Evolutionary conservation across 2,329 filamentous ascomycete species (phyloP), one percentile per base, ranked within the genome.

Genomic region (Diaporthe sp.): DNA sequence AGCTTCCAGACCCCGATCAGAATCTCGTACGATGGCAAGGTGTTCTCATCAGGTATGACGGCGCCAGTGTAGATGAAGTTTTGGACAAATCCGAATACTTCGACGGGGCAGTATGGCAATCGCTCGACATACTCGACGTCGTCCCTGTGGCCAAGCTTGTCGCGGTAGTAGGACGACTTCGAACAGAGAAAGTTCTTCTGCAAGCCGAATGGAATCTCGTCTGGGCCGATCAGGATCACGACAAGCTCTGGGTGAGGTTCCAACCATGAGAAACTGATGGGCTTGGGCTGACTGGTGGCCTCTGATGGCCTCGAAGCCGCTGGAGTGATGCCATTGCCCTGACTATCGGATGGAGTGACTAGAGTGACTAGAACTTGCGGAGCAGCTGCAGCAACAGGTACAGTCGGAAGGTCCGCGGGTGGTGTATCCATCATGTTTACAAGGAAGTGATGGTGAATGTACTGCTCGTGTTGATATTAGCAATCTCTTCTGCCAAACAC

Each of bases 161-260:
- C 79, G 8, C 82, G 82, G 77, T 88, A 91, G 77, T 84, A 86
- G 2, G 82, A 78, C 12, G 88, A 90, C 76, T 86, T 87, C 39
- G 86, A 83, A 75, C 87, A 89, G 32, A 92, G 82, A 72, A 91
- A 90, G 79, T 91, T 87, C 75, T 89, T 90, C 75, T 91, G 90
- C 17, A 92, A 85, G 15, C 87, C 88, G 77, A 91, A 92, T 0
- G 89, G 88, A 19, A 80, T 80, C 78, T 89, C 86, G 0, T 89
- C 84, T 3, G 84, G 81, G 0, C 90, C 89, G 37, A 90, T 86
- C 1, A 91, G 80, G 59, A 90, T 80, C 25, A 91, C 87, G 56
- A 89, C 87, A 76, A 91, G 90, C 12, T 85, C 84, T 0, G 88
- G 85, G 77, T 91, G 89, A 1, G 89, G 87, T 61, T 90, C 82